A percentile compares a stretch with the other conserved stretches of the same genome.
Conservation (phyloP, 164 flowering plant species). For the Platanus orientalis region DNA sequence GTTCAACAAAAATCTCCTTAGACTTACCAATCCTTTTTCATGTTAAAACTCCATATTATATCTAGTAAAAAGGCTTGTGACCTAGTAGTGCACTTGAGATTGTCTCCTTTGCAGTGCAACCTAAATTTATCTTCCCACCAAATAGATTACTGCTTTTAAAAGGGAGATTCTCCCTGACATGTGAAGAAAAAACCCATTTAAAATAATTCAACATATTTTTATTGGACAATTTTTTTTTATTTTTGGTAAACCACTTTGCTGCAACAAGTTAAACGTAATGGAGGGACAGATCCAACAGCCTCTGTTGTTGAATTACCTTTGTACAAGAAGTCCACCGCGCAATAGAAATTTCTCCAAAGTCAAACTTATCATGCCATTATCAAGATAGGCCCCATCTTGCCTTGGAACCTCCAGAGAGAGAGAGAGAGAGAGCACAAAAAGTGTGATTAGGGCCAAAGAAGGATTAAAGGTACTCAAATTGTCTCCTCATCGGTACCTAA, state of each 20-base stretch:
- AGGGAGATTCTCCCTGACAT: too few species aligned
- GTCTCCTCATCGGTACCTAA: background rate
- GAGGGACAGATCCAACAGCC: background rate
- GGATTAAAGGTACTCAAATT: conserved; percentile 5
- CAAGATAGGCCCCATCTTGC: conserved; percentile 4
- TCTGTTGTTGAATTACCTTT: conserved; percentile 4
- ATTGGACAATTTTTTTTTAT: too few species aligned
- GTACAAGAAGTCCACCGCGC: background rate
- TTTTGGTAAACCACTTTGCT: background rate
- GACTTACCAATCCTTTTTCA: too few species aligned
- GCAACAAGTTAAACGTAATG: background rate
- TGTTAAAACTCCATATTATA: too few species aligned
- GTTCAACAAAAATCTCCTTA: background rate
- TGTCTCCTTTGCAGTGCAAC: too few species aligned
- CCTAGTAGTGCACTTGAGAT: too few species aligned
- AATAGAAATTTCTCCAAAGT: conserved; percentile 8
- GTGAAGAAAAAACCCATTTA: too few species aligned
- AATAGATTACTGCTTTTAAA: too few species aligned
- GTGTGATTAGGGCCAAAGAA: background rate
- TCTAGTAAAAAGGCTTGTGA: too few species aligned
- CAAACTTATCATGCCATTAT: conserved; percentile 13
- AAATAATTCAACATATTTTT: too few species aligned
- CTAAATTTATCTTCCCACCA: too few species aligned
- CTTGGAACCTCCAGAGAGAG: conserved; percentile 2
- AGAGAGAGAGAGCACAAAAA: background rate